These are phyloP conservation scores for Coprinopsis sp. DNA, from an alignment of 768 basidiomycete species.

Conservation along the genomic window DNA sequence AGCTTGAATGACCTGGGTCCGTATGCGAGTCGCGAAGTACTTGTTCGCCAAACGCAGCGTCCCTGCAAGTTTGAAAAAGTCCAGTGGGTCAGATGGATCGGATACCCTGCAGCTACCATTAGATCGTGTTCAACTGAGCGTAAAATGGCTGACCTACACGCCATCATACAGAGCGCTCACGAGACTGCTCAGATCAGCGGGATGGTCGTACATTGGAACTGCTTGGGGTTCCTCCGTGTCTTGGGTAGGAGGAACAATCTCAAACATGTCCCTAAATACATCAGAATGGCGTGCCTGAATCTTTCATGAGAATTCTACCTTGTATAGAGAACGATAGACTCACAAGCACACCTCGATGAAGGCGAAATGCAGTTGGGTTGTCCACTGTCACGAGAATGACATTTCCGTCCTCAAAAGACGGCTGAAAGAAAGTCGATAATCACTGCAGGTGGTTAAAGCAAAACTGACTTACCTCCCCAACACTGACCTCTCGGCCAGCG, in stretches of 20 bases:
- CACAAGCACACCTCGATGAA: slow-evolving; percentile 46
- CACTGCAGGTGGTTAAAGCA: neutral
- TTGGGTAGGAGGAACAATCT: slow-evolving; percentile 36
- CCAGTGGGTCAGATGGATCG: slow-evolving; percentile 20
- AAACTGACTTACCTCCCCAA: slow-evolving; percentile 19
- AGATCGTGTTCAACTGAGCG: slow-evolving; percentile 35
- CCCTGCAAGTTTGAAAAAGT: slow-evolving; percentile 53
- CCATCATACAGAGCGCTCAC: slow-evolving; percentile 56
- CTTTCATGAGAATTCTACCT: slow-evolving; percentile 5
- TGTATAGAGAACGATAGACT: slow-evolving; percentile 3
- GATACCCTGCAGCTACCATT: slow-evolving; percentile 34
- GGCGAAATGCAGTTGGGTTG: slow-evolving; percentile 43
- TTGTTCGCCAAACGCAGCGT: slow-evolving; percentile 57
- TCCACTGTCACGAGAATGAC: slow-evolving; percentile 45
- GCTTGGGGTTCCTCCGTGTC: slow-evolving; percentile 31
- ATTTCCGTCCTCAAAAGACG: slow-evolving; percentile 62
- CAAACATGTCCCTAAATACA: slow-evolving; percentile 52
- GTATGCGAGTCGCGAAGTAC: slow-evolving; percentile 51
- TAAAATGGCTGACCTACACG: slow-evolving; percentile 25
- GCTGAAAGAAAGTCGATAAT: slow-evolving; percentile 21
- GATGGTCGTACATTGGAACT: slow-evolving; percentile 48
- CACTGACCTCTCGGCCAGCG: slow-evolving; percentile 9
- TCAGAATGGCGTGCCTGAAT: slow-evolving; percentile 48
- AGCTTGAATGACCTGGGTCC: slow-evolving; percentile 45
- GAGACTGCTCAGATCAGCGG: slow-evolving; percentile 44